These are phyloP conservation scores for Phaeosphaeria sp. DNA, from an alignment of 2,329 filamentous ascomycete genomes.

Conservation along the genomic window DNA sequence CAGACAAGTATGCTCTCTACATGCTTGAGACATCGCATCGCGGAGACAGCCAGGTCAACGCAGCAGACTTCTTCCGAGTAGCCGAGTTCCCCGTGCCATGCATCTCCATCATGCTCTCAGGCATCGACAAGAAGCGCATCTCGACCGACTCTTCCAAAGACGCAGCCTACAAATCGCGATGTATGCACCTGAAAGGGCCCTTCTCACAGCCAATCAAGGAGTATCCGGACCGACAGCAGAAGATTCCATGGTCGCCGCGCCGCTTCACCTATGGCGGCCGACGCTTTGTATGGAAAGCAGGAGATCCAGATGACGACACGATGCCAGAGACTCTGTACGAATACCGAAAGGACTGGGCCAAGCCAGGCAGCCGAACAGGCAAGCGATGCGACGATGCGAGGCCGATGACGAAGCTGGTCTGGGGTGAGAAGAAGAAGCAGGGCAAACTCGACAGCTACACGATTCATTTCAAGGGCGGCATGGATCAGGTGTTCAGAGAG, in stretches of 20 bases:
- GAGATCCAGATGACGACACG: conserved; percentile 55
- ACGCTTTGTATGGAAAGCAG: conserved; percentile 52
- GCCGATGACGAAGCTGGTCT: conserved; percentile 36
- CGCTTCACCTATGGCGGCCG: conserved; percentile 46
- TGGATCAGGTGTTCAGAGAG: conserved; percentile 47
- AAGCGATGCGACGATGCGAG: conserved; percentile 44
- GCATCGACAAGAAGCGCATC: conserved; percentile 41
- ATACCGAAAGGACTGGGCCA: conserved; percentile 42
- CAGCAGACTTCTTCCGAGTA: conserved; percentile 44
- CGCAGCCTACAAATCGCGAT: conserved; percentile 45
- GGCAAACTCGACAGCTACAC: conserved; percentile 48
- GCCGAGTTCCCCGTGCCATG: conserved; percentile 42
- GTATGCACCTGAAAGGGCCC: conserved; percentile 41
- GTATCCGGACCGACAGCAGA: conserved; percentile 45
- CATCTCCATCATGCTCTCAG: conserved; percentile 43
- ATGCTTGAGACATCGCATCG: conserved; percentile 43
- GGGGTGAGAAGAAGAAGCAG: conserved; percentile 46
- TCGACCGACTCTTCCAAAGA: conserved; percentile 29
- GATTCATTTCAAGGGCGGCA: conserved; percentile 46
- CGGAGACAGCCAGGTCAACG: conserved; percentile 41
- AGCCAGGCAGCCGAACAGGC: conserved; percentile 44
- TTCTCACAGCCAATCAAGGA: conserved; percentile 44
- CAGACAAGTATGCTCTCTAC: conserved; percentile 45
- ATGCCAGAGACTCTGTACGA: conserved; percentile 49
- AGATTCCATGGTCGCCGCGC: conserved; percentile 48